phyloP scores from a whole-genome alignment of 345 rosid species.

The Salix viminalis region DNA sequence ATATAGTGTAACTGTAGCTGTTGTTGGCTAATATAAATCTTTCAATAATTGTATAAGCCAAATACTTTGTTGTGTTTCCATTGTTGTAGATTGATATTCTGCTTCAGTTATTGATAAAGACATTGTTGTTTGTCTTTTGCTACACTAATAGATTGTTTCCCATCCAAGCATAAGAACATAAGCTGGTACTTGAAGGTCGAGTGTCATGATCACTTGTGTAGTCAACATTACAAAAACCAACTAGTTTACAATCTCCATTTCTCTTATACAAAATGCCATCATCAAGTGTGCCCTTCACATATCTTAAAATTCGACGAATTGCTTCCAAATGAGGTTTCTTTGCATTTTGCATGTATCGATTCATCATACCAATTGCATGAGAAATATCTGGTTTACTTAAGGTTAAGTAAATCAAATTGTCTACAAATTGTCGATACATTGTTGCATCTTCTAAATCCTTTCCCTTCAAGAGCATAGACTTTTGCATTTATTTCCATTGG shows the following conservation, averaged over 20 bases:
- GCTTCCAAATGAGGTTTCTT: conserved; percentile 6
- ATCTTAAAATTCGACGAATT: background rate
- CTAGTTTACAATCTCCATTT: background rate
- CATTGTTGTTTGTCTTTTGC: background rate
- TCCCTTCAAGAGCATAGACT: background rate
- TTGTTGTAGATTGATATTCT: background rate
- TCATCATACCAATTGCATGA: background rate
- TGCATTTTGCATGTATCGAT: background rate
- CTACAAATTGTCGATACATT: background rate
- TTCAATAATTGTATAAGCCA: background rate
- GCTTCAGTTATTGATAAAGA: background rate
- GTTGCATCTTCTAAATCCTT: background rate
- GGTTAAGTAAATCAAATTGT: background rate
- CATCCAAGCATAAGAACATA: background rate
- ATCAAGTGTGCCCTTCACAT: background rate
- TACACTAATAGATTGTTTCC: background rate
- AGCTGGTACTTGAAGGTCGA: background rate
- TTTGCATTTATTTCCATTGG: background rate
- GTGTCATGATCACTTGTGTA: background rate
- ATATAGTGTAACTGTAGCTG: too few species aligned
- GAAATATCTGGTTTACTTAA: background rate
- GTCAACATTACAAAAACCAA: background rate
- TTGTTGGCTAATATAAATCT: too few species aligned
- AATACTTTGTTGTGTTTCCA: background rate
- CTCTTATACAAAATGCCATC: background rate